Conservation (phyloP, 2,329 filamentous ascomycete species). For the Bimuria novae-zelandiae region DNA sequence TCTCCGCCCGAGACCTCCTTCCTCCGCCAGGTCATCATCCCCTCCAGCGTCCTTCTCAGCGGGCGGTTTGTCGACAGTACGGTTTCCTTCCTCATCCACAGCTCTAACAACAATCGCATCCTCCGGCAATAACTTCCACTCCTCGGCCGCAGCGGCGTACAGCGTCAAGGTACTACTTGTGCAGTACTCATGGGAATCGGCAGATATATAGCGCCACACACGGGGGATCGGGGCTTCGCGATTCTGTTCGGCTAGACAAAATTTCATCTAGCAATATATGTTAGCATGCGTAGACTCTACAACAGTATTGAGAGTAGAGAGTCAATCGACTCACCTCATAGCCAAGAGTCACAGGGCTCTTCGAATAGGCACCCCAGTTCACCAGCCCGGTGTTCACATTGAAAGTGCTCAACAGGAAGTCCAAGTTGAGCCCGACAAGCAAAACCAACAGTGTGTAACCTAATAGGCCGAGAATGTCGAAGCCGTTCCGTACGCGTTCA, state of each 20-base stretch:
- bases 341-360: background rate
- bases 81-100: background rate
- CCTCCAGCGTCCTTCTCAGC: background rate
- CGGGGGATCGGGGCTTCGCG: conserved; percentile 22
- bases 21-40: conserved; percentile 16
- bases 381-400: background rate
- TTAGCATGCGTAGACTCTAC: background rate
- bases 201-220: conserved; percentile 20
- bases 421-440: conserved; percentile 11
- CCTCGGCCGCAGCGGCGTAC: conserved; percentile 7
- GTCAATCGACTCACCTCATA: background rate
- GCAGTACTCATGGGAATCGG: conserved; percentile 7
- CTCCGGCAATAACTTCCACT: conserved; percentile 17
- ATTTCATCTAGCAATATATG: conserved; percentile 19
- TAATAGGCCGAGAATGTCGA: background rate
- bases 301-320: background rate
- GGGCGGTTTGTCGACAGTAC: background rate
- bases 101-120: conserved; percentile 12
- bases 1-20: conserved; percentile 5
- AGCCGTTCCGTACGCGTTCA: background rate
- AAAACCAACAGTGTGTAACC: conserved; percentile 9
- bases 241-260: conserved; percentile 22
- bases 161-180: conserved; percentile 16
- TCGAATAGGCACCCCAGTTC: background rate
- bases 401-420: conserved; percentile 7